A percentile compares a stretch with the other conserved stretches of the same genome.
Evolutionary conservation across 805 yeast genomes (phyloP).

Genomic region (Saccharomyces paradoxus): DNA sequence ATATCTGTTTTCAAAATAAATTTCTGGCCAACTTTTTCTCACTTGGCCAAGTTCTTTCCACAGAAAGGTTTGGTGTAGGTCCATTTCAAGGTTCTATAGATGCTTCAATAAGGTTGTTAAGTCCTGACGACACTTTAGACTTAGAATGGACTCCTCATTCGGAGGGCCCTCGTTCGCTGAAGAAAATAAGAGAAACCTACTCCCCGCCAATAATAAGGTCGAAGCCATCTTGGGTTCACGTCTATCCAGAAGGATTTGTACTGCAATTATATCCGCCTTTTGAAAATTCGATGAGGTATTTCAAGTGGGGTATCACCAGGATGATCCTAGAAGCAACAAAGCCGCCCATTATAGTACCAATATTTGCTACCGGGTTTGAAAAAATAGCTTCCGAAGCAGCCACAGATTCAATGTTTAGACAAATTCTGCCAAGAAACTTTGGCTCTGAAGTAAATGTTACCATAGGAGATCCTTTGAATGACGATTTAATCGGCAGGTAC

Average conservation of each 20-base stretch:
- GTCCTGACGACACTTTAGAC: slow-evolving; percentile 60
- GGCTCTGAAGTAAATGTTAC: slow-evolving; percentile 62
- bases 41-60: slow-evolving; percentile 80
- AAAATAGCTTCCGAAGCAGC: slow-evolving; percentile 71
- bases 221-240: slow-evolving; percentile 82
- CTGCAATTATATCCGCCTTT: slow-evolving; percentile 75
- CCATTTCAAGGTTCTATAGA: slow-evolving; percentile 88
- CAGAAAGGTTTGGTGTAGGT: slow-evolving; percentile 84
- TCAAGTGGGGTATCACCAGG: slow-evolving; percentile 92
- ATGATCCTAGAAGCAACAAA: slow-evolving; percentile 71
- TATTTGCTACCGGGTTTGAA: slow-evolving; percentile 80
- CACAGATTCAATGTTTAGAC: slow-evolving; percentile 45
- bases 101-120: slow-evolving; percentile 70
- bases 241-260: slow-evolving; percentile 92
- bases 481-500: slow-evolving; percentile 46
- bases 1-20: slow-evolving; percentile 67
- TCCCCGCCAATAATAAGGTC: slow-evolving; percentile 47
- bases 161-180: slow-evolving; percentile 1
- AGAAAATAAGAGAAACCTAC: slow-evolving; percentile 26
- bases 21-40: slow-evolving; percentile 58
- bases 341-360: slow-evolving; percentile 82
- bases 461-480: slow-evolving; percentile 67
- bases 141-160: slow-evolving; percentile 34
- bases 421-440: slow-evolving; percentile 53
- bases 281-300: slow-evolving; percentile 82